phyloP scores from a whole-genome alignment of 1,284 basidiomycete genomes.

The Termitomyces sp. region DNA sequence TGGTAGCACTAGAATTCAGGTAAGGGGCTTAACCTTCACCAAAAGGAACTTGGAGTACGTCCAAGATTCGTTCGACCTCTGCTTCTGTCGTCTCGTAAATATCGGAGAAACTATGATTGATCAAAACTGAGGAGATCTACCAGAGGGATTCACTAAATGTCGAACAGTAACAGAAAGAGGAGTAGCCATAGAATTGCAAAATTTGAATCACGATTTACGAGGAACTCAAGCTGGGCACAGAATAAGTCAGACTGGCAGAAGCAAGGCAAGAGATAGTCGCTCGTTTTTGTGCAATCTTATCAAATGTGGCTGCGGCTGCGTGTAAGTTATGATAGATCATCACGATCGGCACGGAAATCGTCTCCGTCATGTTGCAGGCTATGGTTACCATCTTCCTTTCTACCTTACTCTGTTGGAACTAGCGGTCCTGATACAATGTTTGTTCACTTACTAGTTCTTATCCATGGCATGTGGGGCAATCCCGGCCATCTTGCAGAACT shows the following conservation, averaged over 20 bases:
- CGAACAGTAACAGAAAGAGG: slow-evolving; percentile 7
- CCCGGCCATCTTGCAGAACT: slow-evolving; percentile 41
- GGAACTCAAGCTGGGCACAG: not conserved
- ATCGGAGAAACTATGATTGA: not conserved
- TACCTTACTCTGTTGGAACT: not conserved
- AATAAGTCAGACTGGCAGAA: not conserved
- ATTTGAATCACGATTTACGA: no score
- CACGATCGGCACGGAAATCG: not conserved
- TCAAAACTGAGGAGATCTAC: not conserved
- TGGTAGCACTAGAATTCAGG: not conserved
- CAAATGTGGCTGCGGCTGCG: no score
- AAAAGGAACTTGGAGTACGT: slow-evolving; percentile 12
- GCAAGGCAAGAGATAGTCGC: no score
- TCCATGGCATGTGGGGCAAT: slow-evolving; percentile 86
- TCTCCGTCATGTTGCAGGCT: not conserved
- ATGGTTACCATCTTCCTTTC: not conserved
- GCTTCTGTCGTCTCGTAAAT: not conserved
- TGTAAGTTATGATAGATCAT: not conserved
- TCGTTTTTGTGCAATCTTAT: no score
- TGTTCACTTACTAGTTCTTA: slow-evolving; percentile 64
- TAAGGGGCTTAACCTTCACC: slow-evolving; percentile 2
- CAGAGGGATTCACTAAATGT: slow-evolving; percentile 8
- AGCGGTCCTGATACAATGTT: not conserved
- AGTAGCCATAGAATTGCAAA: not conserved
- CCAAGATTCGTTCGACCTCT: slow-evolving; percentile 8